These are phyloP conservation scores for Globisporangium solare DNA, from an alignment of 352 stramenopile species.

Conservation along the genomic window DNA sequence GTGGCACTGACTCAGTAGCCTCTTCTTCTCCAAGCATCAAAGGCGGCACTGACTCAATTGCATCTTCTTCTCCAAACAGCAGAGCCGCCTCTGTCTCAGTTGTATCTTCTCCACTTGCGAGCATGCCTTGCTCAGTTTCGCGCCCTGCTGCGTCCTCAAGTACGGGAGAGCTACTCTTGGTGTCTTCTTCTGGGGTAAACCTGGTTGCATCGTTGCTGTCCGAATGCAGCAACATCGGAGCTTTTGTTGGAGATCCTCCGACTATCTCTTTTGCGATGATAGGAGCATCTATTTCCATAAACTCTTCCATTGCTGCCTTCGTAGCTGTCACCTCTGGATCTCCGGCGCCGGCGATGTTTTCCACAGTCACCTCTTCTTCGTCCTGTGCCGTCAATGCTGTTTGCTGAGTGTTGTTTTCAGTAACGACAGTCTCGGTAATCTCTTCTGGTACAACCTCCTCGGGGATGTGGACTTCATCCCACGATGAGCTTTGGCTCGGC, in stretches of 20 bases:
- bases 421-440: background rate
- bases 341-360: conserved; percentile 6
- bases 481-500: background rate
- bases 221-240: background rate
- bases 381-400: background rate
- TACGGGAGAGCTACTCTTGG: background rate
- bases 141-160: background rate
- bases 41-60: no score
- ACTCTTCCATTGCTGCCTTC: background rate
- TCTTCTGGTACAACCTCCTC: conserved; percentile 14
- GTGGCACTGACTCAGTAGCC: background rate
- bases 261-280: conserved; percentile 13
- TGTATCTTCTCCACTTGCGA: background rate
- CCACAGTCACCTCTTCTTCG: conserved; percentile 11
- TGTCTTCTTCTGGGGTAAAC: background rate
- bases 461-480: conserved; percentile 4
- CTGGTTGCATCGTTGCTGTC: background rate
- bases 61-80: background rate
- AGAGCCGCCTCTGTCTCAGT: background rate
- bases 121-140: background rate
- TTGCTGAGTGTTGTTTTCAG: background rate
- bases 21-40: no score
- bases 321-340: background rate
- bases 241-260: conserved; percentile 8
- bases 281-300: conserved; percentile 3